Percentiles rank a stretch among this genome's conserved stretches.
Conservation (phyloP, 2,329 filamentous ascomycete genomes). For the Nigrospora oryzae region DNA sequence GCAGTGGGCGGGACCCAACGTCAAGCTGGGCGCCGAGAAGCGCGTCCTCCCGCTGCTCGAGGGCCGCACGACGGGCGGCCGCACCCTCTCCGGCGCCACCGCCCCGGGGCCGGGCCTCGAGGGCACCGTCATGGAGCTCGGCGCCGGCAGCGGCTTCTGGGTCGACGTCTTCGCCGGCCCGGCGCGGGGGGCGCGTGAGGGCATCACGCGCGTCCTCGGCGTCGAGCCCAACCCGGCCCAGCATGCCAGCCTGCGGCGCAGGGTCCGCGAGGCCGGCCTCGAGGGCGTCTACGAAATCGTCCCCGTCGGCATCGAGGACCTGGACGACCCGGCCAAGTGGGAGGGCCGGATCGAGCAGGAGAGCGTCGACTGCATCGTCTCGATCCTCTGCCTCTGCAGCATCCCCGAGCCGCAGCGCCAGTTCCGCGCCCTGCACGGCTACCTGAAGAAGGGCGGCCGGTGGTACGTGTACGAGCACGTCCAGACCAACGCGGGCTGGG, state of each 20-base stretch:
- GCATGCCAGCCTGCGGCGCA: conserved; percentile 35
- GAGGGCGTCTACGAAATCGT: conserved; percentile 52
- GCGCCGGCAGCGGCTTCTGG: conserved; percentile 54
- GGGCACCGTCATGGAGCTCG: conserved; percentile 53
- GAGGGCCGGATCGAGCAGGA: conserved; percentile 37
- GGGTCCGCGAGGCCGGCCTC: conserved; percentile 42
- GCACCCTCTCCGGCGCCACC: conserved; percentile 21
- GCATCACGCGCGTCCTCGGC: conserved; percentile 45
- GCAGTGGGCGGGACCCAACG: conserved; percentile 40
- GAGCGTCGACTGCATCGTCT: conserved; percentile 51
- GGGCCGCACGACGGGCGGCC: conserved; percentile 32
- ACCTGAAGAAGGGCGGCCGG: conserved; percentile 51
- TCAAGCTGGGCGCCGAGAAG: conserved; percentile 30
- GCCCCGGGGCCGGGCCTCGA: conserved; percentile 27
- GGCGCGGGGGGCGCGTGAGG: conserved; percentile 1
- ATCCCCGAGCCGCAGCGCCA: conserved; percentile 52
- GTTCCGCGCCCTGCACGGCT: conserved; percentile 44
- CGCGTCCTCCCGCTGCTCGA: conserved; percentile 46
- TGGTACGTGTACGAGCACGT: conserved; percentile 61
- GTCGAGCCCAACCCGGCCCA: conserved; percentile 54
- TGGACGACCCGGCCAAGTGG: conserved; percentile 32
- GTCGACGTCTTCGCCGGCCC: conserved; percentile 36
- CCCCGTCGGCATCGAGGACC: conserved; percentile 52
- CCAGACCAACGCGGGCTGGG: conserved; percentile 24
- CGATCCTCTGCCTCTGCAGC: conserved; percentile 53